These are phyloP conservation scores for Sedum album DNA, from an alignment of 164 flowering plant species.

Conservation along the genomic window DNA sequence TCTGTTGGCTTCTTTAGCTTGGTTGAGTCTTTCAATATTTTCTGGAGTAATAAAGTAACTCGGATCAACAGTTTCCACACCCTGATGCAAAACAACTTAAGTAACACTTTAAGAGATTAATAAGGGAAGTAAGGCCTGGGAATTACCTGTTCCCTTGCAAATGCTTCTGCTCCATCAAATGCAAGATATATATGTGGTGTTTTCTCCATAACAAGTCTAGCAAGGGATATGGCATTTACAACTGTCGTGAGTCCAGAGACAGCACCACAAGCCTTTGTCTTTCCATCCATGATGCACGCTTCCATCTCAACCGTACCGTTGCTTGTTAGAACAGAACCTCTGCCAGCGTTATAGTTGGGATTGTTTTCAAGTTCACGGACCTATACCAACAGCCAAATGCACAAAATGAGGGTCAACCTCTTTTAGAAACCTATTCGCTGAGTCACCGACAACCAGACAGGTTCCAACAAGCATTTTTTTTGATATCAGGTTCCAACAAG, in stretches of 20 bases:
- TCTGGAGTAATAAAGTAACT: constrained; percentile 67
- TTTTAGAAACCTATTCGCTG: too few species aligned
- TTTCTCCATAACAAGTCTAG: constrained; percentile 92
- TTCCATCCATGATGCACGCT: constrained; percentile 96
- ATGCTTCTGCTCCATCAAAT: constrained; percentile 94
- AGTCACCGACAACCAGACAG: too few species aligned
- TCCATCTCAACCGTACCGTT: constrained; percentile 95
- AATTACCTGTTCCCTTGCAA: constrained; percentile 87
- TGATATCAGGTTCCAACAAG: too few species aligned
- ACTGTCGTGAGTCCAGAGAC: constrained; percentile 90
- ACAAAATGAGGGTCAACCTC: too few species aligned
- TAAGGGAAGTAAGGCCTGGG: background rate
- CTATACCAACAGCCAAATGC: constrained; percentile 18
- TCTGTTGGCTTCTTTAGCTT: constrained; percentile 77
- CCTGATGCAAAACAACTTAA: constrained; percentile 21
- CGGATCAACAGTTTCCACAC: constrained; percentile 67
- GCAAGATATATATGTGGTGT: constrained; percentile 91
- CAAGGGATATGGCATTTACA: constrained; percentile 76
- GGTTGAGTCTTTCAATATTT: constrained; percentile 75
- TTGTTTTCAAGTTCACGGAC: constrained; percentile 84
- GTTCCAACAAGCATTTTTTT: too few species aligned
- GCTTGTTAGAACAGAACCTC: constrained; percentile 82
- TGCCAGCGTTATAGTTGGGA: constrained; percentile 81
- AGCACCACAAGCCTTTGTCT: constrained; percentile 79
- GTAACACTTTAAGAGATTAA: background rate